Base-by-base conservation (phyloP, 1,284 basidiomycete genomes). In the Somion occarium region DNA sequence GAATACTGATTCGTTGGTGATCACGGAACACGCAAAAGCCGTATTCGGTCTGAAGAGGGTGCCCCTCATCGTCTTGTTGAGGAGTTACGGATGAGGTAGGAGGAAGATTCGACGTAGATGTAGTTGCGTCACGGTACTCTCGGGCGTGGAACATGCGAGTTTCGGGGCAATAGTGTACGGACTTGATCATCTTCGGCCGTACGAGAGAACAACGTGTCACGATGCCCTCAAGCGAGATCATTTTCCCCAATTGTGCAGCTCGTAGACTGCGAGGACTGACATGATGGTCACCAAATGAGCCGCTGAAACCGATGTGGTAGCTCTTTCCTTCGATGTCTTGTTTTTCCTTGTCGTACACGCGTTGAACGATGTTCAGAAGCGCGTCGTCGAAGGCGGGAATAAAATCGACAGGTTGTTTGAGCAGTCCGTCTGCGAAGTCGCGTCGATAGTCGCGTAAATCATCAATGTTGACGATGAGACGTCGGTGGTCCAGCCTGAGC, bases 221-320 rank as follows among this genome's bases (percentile, higher is more conserved):
- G 64, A 99, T 99, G 27, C 97, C 97, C 72, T 99, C 97, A 24
- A 99, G 71, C 38, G 90, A 95, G 63, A 99, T 91, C 92, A 99
- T 93, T 70, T 89, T 94, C 49, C 94, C 93, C 25, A 99, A 82
- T 69, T 98, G 88, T 53, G 83, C 78, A 44, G 93, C 89, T 54
- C 88, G 82, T 37, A 99, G 80, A 9, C 93, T 96, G 7, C 97
- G 80, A 39, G 97, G 97, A 69, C 91, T 98, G 70, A 96, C 91
- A 69, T 98, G 94, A 68, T 99, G 93, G 70, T 98, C 95, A 44
- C 97, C 97, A 68, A 99, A 99, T n/a, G 92, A 96, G 50, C 97
- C 97, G 58, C 91, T 88, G 67, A 99, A 83, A n/a, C 96, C 97
- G 53, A 98, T 79, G 61, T 90, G 88, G 69, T 85, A 93, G 56